A percentile compares a stretch with the other conserved stretches of the same genome.
phyloP scores from a whole-genome alignment of 192 early-diverging fungal species.

The Mortierella alpina region DNA sequence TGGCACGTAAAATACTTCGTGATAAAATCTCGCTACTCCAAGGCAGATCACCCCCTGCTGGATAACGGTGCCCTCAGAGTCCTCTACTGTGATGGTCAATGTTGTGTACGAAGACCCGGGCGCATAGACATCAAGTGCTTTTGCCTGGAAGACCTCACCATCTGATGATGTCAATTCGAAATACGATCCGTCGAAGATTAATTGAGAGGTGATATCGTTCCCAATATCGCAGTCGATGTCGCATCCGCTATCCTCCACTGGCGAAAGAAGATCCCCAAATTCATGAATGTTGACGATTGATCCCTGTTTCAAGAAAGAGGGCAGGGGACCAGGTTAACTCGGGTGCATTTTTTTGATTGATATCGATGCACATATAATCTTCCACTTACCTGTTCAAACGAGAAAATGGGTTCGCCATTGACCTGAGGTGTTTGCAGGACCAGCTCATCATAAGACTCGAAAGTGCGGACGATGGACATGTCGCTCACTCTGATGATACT shows the following conservation, averaged over 20 bases:
- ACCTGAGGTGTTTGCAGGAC: neutral
- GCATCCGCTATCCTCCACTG: neutral
- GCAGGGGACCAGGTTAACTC: neutral
- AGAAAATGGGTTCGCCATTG: neutral
- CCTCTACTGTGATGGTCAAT: neutral
- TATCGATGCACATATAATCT: neutral
- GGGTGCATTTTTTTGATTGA: neutral
- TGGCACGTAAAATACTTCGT: neutral
- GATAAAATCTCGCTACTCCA: no score
- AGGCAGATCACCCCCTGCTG: no score
- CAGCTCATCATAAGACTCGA: neutral
- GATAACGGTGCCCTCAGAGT: no score
- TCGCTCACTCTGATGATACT: slow-evolving; percentile 11
- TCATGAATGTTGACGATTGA: neutral
- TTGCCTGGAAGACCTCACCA: neutral
- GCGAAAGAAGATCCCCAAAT: neutral
- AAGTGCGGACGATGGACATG: neutral
- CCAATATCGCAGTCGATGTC: neutral
- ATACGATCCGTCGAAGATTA: no score
- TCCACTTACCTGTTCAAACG: slow-evolving; percentile 3
- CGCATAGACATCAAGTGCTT: neutral
- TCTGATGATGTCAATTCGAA: neutral
- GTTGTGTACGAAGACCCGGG: neutral
- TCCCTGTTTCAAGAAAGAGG: neutral
- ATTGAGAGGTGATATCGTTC: no score